A percentile compares a stretch with the other conserved stretches of the same genome.
phyloP scores from a whole-genome alignment of 208 protist species.

The Leishmania turanica region DNA sequence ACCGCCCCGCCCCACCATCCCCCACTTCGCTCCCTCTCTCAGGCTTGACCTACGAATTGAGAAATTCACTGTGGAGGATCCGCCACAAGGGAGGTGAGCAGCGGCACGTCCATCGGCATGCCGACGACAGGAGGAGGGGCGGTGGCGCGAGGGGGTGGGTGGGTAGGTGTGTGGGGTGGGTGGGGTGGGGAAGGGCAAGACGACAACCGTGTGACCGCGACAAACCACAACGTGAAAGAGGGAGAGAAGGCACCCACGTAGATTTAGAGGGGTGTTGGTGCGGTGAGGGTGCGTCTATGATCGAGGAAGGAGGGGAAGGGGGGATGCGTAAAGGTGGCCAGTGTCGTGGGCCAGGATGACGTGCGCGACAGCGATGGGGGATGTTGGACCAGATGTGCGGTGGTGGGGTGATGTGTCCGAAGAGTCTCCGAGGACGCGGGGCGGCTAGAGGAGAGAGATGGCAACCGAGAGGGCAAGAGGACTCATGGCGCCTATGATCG shows the following conservation, averaged over 20 bases:
- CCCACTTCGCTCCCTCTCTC: not conserved
- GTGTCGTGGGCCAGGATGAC: not conserved
- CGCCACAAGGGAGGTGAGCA: not conserved
- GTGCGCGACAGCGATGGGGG: not conserved
- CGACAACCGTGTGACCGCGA: not conserved
- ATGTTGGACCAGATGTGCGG: not conserved
- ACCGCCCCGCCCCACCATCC: not conserved
- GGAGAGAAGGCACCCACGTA: not conserved
- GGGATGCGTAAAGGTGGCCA: not conserved
- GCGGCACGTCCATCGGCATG: not conserved
- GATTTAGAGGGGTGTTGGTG: not conserved
- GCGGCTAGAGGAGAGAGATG: not conserved
- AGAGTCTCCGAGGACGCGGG: not conserved
- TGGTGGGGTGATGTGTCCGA: not conserved
- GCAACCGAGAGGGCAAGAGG: not conserved
- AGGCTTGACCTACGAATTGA: constrained; percentile 9
- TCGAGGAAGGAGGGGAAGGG: not conserved
- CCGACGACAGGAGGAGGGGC: not conserved
- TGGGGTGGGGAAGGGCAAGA: not conserved
- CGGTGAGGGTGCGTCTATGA: not conserved
- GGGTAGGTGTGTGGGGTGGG: not conserved
- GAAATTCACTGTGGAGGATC: constrained; percentile 12
- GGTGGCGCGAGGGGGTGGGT: not conserved
- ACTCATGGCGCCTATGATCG: not conserved
- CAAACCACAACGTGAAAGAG: not conserved